Percentiles rank a stretch among this genome's conserved stretches.
Evolutionary conservation across 495 filamentous ascomycete species (phyloP).

Genomic region (Neurospora sp.): DNA sequence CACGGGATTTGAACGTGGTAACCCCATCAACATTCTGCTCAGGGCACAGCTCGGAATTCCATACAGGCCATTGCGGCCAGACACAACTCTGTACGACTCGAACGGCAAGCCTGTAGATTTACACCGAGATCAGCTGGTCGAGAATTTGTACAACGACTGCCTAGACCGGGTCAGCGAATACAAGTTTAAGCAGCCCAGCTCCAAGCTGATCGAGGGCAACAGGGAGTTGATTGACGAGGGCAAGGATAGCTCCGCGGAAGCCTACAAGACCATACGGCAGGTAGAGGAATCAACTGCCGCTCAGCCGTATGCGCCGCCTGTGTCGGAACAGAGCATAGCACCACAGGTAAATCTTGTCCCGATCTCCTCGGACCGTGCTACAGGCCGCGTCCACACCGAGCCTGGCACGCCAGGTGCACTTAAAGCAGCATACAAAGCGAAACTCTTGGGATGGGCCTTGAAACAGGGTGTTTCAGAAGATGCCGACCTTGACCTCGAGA

Average conservation of each 20-base stretch:
- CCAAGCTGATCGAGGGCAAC: constrained; percentile 72
- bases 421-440: constrained; percentile 58
- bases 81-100: constrained; percentile 81
- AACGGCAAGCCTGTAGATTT: constrained; percentile 74
- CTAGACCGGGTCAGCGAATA: constrained; percentile 84
- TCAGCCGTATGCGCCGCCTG: constrained; percentile 33
- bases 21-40: constrained; percentile 83
- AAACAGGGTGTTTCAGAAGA: constrained; percentile 52
- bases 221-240: constrained; percentile 73
- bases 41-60: constrained; percentile 81
- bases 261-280: constrained; percentile 59
- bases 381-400: constrained; percentile 49
- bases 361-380: constrained; percentile 47
- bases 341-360: constrained; percentile 45
- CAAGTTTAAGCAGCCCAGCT: constrained; percentile 60
- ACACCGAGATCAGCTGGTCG: constrained; percentile 68
- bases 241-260: constrained; percentile 61
- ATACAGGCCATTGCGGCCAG: constrained; percentile 74
- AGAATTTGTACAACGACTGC: constrained; percentile 88
- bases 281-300: constrained; percentile 50
- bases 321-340: constrained; percentile 37
- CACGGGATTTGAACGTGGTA: constrained; percentile 90
- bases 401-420: constrained; percentile 46
- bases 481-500: constrained; percentile 64
- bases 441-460: constrained; percentile 71